Evolutionary conservation across 352 stramenopile species (phyloP).

Genomic region (Globisporangium acanthophoron): DNA sequence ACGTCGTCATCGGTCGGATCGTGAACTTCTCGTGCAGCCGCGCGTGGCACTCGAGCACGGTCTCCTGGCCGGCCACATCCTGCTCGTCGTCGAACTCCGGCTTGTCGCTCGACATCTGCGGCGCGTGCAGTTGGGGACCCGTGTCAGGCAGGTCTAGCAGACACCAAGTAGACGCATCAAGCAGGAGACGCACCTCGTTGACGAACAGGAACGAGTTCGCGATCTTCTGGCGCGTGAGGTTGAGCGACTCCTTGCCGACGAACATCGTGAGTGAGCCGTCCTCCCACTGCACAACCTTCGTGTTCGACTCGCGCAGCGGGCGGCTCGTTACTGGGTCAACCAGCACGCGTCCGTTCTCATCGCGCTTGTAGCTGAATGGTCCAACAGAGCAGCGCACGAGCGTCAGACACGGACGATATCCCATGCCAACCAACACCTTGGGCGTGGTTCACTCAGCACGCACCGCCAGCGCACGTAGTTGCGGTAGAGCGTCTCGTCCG

Average conservation of each 20-base stretch:
- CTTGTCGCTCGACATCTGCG: conserved; percentile 54
- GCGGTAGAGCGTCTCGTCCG: conserved; percentile 79
- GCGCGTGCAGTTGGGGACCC: neutral
- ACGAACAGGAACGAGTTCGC: conserved; percentile 85
- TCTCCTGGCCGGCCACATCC: conserved; percentile 63
- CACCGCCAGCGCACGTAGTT: conserved; percentile 84
- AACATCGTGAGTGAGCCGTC: conserved; percentile 85
- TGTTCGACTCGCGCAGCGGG: conserved; percentile 68
- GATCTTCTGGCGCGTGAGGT: conserved; percentile 80
- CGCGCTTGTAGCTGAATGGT: conserved; percentile 37
- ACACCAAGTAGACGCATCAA: neutral
- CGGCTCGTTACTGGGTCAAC: conserved; percentile 54
- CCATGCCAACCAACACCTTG: neutral
- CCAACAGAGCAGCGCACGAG: neutral
- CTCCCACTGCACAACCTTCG: conserved; percentile 84
- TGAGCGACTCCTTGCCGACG: conserved; percentile 77
- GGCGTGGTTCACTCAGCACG: neutral
- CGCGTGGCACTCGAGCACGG: conserved; percentile 78
- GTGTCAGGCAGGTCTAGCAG: too few relatives aligned
- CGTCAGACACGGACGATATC: neutral
- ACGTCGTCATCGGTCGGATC: conserved; percentile 81
- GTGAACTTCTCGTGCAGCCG: conserved; percentile 81
- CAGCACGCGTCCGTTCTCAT: conserved; percentile 51
- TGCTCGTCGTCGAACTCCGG: conserved; percentile 52
- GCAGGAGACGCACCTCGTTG: conserved; percentile 33